Conservation (phyloP, 352 stramenopile genomes). For the Plasmopara viticola region DNA sequence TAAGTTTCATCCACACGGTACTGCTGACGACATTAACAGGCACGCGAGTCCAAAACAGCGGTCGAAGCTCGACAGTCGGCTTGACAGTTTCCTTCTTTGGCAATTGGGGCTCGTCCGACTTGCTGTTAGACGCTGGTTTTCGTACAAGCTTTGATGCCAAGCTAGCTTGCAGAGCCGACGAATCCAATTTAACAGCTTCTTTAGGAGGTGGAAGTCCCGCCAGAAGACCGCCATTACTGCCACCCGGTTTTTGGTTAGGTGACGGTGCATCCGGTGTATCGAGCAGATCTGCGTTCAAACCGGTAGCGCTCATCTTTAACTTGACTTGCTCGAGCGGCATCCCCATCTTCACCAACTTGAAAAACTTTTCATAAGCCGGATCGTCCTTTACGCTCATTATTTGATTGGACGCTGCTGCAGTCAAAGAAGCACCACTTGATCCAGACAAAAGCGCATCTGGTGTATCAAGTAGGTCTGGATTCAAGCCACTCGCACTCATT, state of each 20-base stretch:
- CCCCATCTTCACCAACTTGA: constrained; percentile 91
- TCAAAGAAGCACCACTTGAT: constrained; percentile 18
- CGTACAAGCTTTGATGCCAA: constrained; percentile 44
- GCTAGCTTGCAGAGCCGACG: constrained; percentile 54
- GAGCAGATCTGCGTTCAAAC: constrained; percentile 54
- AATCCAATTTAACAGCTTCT: constrained; percentile 65
- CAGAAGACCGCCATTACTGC: constrained; percentile 25
- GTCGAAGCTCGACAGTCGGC: constrained; percentile 80
- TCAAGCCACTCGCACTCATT: constrained; percentile 90
- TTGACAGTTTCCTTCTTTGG: constrained; percentile 86
- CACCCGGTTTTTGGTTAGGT: constrained; percentile 44
- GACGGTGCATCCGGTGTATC: constrained; percentile 70
- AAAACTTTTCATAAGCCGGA: constrained; percentile 91
- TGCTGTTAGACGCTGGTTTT: constrained; percentile 38
- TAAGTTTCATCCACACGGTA: constrained; percentile 83
- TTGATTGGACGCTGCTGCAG: constrained; percentile 4
- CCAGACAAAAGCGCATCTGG: constrained; percentile 76
- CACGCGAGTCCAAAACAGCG: constrained; percentile 86
- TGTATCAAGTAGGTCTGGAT: constrained; percentile 88
- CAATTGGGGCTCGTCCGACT: constrained; percentile 48
- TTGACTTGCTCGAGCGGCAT: constrained; percentile 89
- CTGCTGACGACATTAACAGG: constrained; percentile 83
- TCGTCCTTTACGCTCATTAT: constrained; percentile 88
- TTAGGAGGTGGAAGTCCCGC: constrained; percentile 50
- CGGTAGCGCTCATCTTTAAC: constrained; percentile 86